Percentiles rank a stretch among this genome's conserved stretches.
These are phyloP conservation scores for Sporothrix humicola DNA, from an alignment of 2,329 filamentous ascomycete genomes.

Conservation along the genomic window DNA sequence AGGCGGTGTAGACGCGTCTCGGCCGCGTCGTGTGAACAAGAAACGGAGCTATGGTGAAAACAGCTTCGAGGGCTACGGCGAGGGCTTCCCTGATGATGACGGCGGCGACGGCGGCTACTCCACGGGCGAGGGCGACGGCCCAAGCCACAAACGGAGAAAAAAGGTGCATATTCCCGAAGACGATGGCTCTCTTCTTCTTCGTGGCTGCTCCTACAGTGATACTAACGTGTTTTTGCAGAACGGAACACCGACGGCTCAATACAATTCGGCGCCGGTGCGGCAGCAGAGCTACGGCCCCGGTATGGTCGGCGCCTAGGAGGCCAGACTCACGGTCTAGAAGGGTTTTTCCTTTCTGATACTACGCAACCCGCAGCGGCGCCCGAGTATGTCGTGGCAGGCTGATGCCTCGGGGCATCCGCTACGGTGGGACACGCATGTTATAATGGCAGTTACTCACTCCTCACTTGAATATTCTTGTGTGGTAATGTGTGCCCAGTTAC, in stretches of 20 bases:
- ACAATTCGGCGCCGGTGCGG: conserved; percentile 51
- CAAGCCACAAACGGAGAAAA: conserved; percentile 66
- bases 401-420: too few relatives aligned
- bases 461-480: too few relatives aligned
- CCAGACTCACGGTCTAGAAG: not conserved
- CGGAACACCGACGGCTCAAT: conserved; percentile 50
- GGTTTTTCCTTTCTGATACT: too few relatives aligned
- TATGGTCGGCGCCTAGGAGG: conserved; percentile 59
- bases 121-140: conserved; percentile 69
- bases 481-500: too few relatives aligned
- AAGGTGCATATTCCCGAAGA: conserved; percentile 54
- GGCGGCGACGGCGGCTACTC: conserved; percentile 67
- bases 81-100: conserved; percentile 73
- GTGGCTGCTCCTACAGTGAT: conserved; percentile 9
- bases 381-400: too few relatives aligned
- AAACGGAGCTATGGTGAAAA: conserved; percentile 78
- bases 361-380: too few relatives aligned
- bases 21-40: conserved; percentile 70
- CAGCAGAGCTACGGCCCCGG: conserved; percentile 63
- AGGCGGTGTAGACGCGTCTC: conserved; percentile 49
- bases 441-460: too few relatives aligned
- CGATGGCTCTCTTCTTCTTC: too few relatives aligned
- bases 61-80: conserved; percentile 76
- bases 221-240: conserved; percentile 55
- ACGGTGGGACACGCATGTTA: too few relatives aligned